Evolutionary conservation across 768 basidiomycete species (phyloP), one percentile per base, ranked within the genome.

Genomic region (Leccinum incarnatum): DNA sequence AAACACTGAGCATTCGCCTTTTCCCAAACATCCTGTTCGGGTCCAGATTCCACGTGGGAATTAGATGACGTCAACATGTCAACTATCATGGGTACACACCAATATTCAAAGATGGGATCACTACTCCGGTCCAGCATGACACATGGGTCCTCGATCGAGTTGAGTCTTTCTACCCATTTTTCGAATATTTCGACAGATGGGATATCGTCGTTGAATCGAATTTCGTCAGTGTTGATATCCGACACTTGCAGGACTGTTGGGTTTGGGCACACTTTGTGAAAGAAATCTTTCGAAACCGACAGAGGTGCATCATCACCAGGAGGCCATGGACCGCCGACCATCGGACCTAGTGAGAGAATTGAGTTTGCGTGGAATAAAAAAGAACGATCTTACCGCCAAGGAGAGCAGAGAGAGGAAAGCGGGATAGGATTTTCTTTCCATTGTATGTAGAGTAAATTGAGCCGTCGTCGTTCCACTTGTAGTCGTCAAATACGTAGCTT

Each of bases 401-500:
- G 0, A 80, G 58, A 5, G 76, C 76, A 10, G 75, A 73, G 19
- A 81, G 61, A 2, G 79, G 80, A 34, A 77, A 74, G 14, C 71
- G 74, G 0, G 78, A 76, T 40, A 77, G 77, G 15, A 77, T 75
- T 15, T 62, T 55, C 21, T 74, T 72, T 12, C 72, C 75, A 54
- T 75, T 69, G 55, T 68, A 78, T 12, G 70, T 67, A 6, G 78
- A 68, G 62, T 76, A 80, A 9, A 65, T 65, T 21, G 73, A 70
- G 1, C 73, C 64, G 40, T 75, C 63, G 14, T 64, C 54, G 7
- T 74, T 74, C 79, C 78, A 81, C n/a, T 74, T 67, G 56, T 78
- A 80, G 58, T 81, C 75, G 45, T 77, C 69, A 56, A 80, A 79
- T 14, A 80, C 79, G 37, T 72, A 75, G 7, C 79, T 78, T 62